Conservation (phyloP, 2,329 filamentous ascomycete species). For the Fusarium musae region DNA sequence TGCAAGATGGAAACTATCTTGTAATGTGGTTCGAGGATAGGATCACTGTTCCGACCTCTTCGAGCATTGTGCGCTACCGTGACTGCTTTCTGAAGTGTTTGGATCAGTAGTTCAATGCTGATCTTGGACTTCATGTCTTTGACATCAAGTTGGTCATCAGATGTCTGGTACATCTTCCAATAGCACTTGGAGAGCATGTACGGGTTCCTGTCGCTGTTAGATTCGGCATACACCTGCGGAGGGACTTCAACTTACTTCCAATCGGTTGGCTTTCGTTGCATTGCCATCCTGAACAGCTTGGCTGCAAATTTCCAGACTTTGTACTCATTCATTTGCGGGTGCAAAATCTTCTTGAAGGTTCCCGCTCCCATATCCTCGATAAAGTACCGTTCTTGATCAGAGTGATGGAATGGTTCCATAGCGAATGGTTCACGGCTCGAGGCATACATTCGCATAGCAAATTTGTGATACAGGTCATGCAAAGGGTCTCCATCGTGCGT, state of each 20-base stretch:
- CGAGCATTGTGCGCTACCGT: conserved; percentile 62
- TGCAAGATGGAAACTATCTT: conserved; percentile 85
- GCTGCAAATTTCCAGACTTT: conserved; percentile 72
- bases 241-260: conserved; percentile 62
- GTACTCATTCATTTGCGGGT: conserved; percentile 67
- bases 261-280: conserved; percentile 63
- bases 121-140: conserved; percentile 53
- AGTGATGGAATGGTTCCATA: conserved; percentile 69
- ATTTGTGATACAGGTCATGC: conserved; percentile 69
- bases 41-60: conserved; percentile 73
- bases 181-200: conserved; percentile 72
- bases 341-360: conserved; percentile 63
- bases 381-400: conserved; percentile 67
- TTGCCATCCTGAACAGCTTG: conserved; percentile 65
- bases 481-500: conserved; percentile 63
- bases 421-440: conserved; percentile 71
- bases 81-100: conserved; percentile 62
- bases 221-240: not conserved
- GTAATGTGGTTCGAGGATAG: conserved; percentile 90
- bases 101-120: conserved; percentile 55
- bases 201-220: conserved; percentile 57
- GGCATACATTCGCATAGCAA: conserved; percentile 70
- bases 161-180: conserved; percentile 71
- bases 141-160: conserved; percentile 55
- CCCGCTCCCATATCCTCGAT: conserved; percentile 62